A percentile compares a stretch with the other conserved stretches of the same genome.
Evolutionary conservation across 441 rosid species (phyloP).

Genomic region (Breynia disticha): DNA sequence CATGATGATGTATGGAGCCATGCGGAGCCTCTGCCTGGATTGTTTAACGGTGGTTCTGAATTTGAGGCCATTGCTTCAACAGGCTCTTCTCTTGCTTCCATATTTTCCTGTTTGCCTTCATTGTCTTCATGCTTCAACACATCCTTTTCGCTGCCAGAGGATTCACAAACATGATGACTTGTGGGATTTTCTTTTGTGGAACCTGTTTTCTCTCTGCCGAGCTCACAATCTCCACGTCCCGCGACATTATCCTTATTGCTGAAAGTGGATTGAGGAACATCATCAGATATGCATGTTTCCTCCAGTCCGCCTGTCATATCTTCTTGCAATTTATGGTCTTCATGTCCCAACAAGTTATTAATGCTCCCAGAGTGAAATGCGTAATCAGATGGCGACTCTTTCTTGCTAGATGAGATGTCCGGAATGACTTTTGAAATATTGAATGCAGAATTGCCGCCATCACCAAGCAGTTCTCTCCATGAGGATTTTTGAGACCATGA

Average conservation of each 20-base stretch:
- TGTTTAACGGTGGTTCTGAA: constrained; percentile 17
- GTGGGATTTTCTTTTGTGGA: constrained; percentile 16
- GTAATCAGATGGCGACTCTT: constrained; percentile 6
- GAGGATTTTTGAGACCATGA: constrained; percentile 65
- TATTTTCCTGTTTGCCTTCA: constrained; percentile 13
- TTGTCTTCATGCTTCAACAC: constrained; percentile 16
- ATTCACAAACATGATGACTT: background rate
- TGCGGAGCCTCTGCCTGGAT: constrained; percentile 47
- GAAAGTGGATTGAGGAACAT: constrained; percentile 12
- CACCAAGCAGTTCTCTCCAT: constrained; percentile 58
- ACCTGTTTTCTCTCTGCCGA: no score
- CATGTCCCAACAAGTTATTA: background rate
- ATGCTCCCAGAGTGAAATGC: background rate
- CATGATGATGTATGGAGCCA: constrained; percentile 82
- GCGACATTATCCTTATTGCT: constrained; percentile 10
- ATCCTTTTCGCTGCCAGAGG: constrained; percentile 12
- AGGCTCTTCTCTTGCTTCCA: constrained; percentile 11
- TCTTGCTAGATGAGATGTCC: constrained; percentile 18
- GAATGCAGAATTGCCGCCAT: constrained; percentile 26
- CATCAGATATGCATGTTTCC: background rate
- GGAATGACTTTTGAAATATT: constrained; percentile 41
- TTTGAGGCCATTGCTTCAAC: constrained; percentile 19
- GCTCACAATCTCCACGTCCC: background rate
- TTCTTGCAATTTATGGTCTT: background rate
- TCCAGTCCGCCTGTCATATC: background rate